A percentile compares a stretch with the other conserved stretches of the same genome.
Conservation (phyloP, 768 basidiomycete genomes). For the Leccinum longicurvipes region DNA sequence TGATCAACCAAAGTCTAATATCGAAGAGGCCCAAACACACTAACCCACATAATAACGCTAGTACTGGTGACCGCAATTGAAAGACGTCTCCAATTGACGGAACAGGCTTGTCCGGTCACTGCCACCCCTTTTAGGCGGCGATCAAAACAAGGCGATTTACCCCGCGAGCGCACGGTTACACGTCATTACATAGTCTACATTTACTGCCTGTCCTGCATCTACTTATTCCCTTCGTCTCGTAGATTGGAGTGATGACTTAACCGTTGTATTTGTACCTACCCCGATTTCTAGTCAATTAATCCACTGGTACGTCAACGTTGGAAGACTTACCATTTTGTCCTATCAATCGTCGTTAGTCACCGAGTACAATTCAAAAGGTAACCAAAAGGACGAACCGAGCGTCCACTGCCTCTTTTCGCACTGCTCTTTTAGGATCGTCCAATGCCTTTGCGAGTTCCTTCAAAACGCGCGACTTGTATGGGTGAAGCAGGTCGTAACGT, state of each 20-base stretch:
- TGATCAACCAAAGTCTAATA: conserved; percentile 1
- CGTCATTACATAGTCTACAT: no score
- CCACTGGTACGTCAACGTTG: no score
- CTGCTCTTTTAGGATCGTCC: conserved; percentile 85
- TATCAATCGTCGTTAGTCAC: conserved; percentile 10
- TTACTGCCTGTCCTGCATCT: neutral
- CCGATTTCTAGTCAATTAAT: neutral
- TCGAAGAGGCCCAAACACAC: conserved; percentile 6
- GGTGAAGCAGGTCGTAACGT: conserved; percentile 81
- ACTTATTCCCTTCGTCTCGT: neutral
- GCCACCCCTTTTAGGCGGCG: conserved; percentile 20
- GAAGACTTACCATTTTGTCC: conserved; percentile 28
- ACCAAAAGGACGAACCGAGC: conserved; percentile 44
- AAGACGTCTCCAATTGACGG: neutral
- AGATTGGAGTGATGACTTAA: neutral
- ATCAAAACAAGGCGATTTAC: conserved; percentile 8
- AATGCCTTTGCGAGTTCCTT: conserved; percentile 70
- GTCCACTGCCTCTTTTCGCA: conserved; percentile 87
- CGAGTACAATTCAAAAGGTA: neutral
- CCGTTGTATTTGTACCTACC: conserved; percentile 31
- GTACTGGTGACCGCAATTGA: conserved; percentile 1
- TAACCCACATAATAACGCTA: conserved; percentile 29
- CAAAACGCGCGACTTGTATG: conserved; percentile 69
- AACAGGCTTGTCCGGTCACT: conserved; percentile 1
- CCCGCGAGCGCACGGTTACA: no score